These are phyloP conservation scores for Aspergillus neotritici DNA, from an alignment of 2,329 filamentous ascomycete genomes.

Conservation along the genomic window DNA sequence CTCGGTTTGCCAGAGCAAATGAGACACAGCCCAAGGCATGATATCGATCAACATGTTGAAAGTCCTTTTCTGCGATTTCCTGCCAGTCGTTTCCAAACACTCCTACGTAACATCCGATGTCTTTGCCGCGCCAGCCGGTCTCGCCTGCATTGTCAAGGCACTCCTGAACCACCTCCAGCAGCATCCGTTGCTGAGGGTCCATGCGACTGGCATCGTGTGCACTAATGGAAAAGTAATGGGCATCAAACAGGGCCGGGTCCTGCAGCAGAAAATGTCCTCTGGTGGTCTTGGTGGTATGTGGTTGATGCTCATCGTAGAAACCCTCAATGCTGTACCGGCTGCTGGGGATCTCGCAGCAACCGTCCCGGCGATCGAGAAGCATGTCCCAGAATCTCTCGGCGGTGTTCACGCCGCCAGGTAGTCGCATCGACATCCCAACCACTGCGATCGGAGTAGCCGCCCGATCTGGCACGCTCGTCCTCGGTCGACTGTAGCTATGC, in stretches of 20 bases:
- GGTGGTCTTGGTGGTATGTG: no score
- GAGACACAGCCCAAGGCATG: no score
- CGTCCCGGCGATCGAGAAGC: constrained; percentile 14
- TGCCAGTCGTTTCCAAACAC: no score
- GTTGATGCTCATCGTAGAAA: no score
- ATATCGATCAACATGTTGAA: no score
- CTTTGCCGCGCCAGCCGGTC: no score
- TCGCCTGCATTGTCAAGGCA: constrained; percentile 19
- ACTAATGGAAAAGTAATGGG: constrained; percentile 26
- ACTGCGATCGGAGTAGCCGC: constrained; percentile 11
- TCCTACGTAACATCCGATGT: no score
- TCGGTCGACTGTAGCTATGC: no score
- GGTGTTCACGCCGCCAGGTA: constrained; percentile 17
- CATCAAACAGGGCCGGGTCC: constrained; percentile 23
- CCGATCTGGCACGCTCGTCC: no score
- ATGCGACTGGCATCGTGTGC: constrained; percentile 12
- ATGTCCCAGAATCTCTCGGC: constrained; percentile 20
- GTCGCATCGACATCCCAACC: constrained; percentile 8
- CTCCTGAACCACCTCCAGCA: constrained; percentile 21
- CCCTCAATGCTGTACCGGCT: constrained; percentile 21
- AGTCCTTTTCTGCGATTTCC: no score
- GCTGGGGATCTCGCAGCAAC: constrained; percentile 15
- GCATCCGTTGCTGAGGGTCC: constrained; percentile 17
- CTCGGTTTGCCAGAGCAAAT: no score
- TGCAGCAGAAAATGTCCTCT: constrained; percentile 19